Percentiles rank a stretch among this genome's conserved stretches.
Conservation (phyloP, 768 basidiomycete species). For the Lactarius evosmus region DNA sequence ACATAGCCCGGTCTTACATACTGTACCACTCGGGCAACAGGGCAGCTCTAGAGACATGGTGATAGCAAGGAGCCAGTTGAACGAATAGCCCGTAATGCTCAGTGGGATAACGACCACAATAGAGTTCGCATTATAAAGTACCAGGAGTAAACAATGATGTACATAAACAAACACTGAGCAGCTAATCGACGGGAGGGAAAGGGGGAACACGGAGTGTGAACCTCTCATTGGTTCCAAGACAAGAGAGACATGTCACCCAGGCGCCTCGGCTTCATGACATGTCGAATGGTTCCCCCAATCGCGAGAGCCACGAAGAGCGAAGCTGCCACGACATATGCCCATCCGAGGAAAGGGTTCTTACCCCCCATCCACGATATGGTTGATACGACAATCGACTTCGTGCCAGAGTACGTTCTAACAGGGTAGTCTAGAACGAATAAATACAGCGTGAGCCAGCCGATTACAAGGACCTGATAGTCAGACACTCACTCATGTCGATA, state of each 20-base stretch:
- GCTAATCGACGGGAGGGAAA: background rate
- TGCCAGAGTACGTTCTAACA: slow-evolving; percentile 85
- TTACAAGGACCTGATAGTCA: background rate
- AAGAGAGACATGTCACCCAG: slow-evolving; percentile 83
- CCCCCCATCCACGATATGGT: slow-evolving; percentile 99
- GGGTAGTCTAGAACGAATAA: slow-evolving; percentile 66
- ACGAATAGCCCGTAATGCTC: background rate
- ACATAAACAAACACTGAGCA: slow-evolving; percentile 7
- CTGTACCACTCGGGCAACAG: too few relatives aligned
- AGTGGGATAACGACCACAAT: background rate
- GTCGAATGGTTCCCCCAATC: slow-evolving; percentile 83
- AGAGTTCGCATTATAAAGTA: slow-evolving; percentile 8
- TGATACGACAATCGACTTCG: slow-evolving; percentile 94
- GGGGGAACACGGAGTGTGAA: background rate
- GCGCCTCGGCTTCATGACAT: slow-evolving; percentile 89
- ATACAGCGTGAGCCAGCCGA: background rate
- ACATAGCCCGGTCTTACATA: background rate
- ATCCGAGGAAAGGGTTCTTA: slow-evolving; percentile 97
- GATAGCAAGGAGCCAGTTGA: background rate
- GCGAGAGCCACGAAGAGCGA: slow-evolving; percentile 86
- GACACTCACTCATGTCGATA: slow-evolving; percentile 74
- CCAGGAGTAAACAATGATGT: slow-evolving; percentile 3
- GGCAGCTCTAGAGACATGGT: background rate
- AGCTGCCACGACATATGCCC: slow-evolving; percentile 93
- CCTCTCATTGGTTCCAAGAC: slow-evolving; percentile 70